phyloP scores from a whole-genome alignment of 768 basidiomycete genomes.

The Lentinula sp. region DNA sequence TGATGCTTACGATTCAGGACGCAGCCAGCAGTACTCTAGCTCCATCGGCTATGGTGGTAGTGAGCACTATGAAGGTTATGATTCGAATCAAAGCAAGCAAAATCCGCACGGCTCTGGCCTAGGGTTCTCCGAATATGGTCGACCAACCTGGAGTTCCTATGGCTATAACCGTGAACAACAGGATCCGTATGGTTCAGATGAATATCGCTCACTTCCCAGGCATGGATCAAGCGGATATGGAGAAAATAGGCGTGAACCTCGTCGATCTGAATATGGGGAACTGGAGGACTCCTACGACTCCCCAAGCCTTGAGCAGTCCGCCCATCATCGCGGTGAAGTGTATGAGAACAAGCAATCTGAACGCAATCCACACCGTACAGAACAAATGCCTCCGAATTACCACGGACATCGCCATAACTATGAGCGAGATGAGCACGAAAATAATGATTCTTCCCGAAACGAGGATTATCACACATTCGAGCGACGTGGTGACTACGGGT shows the following conservation, averaged over 20 bases:
- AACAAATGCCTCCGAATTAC: background rate
- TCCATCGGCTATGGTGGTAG: background rate
- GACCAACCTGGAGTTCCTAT: background rate
- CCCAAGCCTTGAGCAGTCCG: background rate
- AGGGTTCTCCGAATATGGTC: background rate
- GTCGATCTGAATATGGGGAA: background rate
- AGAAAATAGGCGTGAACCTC: background rate
- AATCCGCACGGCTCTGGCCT: background rate
- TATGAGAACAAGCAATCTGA: too few relatives aligned
- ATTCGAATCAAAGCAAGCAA: background rate
- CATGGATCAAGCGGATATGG: background rate
- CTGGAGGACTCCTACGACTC: background rate
- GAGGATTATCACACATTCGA: background rate
- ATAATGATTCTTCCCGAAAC: background rate
- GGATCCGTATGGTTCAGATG: background rate
- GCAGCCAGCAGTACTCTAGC: constrained; percentile 1
- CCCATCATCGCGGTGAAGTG: background rate
- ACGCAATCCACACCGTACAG: background rate
- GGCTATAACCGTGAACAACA: background rate
- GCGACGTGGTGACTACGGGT: constrained; percentile 6
- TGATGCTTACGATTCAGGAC: constrained; percentile 1
- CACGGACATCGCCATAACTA: background rate
- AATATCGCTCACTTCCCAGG: background rate
- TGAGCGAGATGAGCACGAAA: background rate
- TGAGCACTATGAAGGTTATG: background rate